These are phyloP conservation scores for Venturia effusa DNA, from an alignment of 2,329 filamentous ascomycete genomes.

Conservation along the genomic window DNA sequence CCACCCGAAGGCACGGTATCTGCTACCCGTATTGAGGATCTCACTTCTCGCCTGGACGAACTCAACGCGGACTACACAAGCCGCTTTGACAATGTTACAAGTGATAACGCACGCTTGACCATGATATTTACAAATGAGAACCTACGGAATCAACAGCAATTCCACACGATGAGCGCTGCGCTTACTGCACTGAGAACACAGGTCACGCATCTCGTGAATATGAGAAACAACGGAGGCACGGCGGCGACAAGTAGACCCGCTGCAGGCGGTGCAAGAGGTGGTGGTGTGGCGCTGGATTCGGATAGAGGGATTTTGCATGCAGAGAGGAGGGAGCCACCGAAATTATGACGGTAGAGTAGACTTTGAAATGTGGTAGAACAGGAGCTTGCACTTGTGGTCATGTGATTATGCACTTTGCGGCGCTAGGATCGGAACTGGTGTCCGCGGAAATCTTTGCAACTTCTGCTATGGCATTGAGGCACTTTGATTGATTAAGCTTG, in stretches of 20 bases:
- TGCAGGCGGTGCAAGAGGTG: neutral
- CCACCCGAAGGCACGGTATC: neutral
- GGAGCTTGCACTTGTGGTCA: neutral
- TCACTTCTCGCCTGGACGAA: neutral
- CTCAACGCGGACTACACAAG: slow-evolving; percentile 3
- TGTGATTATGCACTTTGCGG: slow-evolving; percentile 1
- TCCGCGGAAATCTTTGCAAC: neutral
- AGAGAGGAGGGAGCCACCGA: neutral
- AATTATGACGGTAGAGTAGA: neutral
- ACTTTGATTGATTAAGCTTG: too few species aligned
- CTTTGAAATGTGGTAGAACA: neutral
- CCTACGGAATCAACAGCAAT: slow-evolving; percentile 2
- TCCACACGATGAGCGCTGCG: slow-evolving; percentile 7
- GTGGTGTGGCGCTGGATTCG: neutral
- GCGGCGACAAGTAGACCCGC: neutral
- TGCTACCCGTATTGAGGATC: slow-evolving; percentile 2
- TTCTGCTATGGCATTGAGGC: slow-evolving; percentile 1
- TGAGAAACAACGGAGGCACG: neutral
- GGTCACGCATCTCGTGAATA: neutral
- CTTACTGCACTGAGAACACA: slow-evolving; percentile 5
- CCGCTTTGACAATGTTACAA: slow-evolving; percentile 7
- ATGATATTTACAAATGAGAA: slow-evolving; percentile 9
- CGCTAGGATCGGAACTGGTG: neutral
- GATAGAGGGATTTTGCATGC: slow-evolving; percentile 1
- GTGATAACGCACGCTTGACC: slow-evolving; percentile 1